These are phyloP conservation scores for Paramyrothecium roridum DNA, from an alignment of 2,329 filamentous ascomycete species.

Conservation along the genomic window DNA sequence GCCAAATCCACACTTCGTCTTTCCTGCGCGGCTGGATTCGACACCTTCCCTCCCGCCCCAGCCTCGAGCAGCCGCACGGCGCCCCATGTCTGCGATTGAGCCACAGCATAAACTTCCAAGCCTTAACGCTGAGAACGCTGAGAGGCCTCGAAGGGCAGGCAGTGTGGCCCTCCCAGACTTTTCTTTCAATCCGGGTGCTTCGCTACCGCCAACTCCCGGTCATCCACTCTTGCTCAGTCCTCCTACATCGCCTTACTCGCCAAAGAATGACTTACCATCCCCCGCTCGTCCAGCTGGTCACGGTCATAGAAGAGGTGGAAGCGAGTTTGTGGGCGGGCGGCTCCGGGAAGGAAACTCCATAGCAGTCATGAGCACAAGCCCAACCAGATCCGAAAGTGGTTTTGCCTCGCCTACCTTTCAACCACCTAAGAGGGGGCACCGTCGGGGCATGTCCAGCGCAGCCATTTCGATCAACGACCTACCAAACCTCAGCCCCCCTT, in stretches of 20 bases:
- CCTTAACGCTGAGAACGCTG: slow-evolving; percentile 23
- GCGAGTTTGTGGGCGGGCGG: slow-evolving; percentile 82
- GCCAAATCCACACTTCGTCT: slow-evolving; percentile 64
- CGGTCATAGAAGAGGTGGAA: slow-evolving; percentile 76
- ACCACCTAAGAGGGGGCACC: slow-evolving; percentile 62
- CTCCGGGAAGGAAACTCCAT: slow-evolving; percentile 55
- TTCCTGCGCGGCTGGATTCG: slow-evolving; percentile 48
- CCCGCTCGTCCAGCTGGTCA: slow-evolving; percentile 60
- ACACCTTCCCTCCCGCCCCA: slow-evolving; percentile 44
- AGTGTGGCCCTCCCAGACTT: slow-evolving; percentile 51
- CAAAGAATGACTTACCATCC: slow-evolving; percentile 44
- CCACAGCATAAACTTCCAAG: slow-evolving; percentile 29
- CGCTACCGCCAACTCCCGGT: slow-evolving; percentile 26
- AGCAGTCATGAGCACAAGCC: slow-evolving; percentile 64
- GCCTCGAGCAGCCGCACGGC: slow-evolving; percentile 45
- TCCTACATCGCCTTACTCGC: slow-evolving; percentile 51
- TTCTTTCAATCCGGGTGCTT: slow-evolving; percentile 51
- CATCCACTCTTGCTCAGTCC: slow-evolving; percentile 45
- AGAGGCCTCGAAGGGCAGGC: slow-evolving; percentile 25
- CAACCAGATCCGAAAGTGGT: slow-evolving; percentile 61
- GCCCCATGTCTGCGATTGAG: slow-evolving; percentile 53
- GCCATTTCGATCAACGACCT: slow-evolving; percentile 82
- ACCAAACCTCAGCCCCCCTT: slow-evolving; percentile 61
- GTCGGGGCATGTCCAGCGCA: slow-evolving; percentile 64
- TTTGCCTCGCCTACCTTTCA: slow-evolving; percentile 54